Percentiles rank a stretch among this genome's conserved stretches.
These are phyloP conservation scores for Suillus sp. DNA, from an alignment of 768 basidiomycete species.

Conservation along the genomic window DNA sequence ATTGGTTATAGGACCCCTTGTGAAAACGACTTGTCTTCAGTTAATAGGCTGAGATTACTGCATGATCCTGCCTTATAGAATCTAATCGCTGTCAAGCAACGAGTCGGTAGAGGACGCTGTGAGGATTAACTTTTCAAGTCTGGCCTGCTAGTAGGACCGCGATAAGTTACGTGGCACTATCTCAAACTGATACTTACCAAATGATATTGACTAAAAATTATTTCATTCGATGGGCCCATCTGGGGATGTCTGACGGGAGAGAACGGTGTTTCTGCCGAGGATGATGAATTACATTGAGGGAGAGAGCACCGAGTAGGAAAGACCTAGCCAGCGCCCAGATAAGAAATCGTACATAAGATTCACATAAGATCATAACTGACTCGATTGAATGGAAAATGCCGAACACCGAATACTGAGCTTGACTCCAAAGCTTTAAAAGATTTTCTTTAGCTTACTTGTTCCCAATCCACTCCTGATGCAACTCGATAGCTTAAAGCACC, in stretches of 20 bases:
- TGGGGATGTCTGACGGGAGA: not conserved
- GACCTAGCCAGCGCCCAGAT: not conserved
- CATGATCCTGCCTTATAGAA: not conserved
- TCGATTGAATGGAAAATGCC: constrained; percentile 4
- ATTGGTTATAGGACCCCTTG: not conserved
- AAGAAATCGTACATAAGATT: not conserved
- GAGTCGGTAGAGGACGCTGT: not conserved
- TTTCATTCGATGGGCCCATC: not conserved
- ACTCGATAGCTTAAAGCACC: constrained; percentile 51
- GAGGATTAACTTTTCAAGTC: not conserved
- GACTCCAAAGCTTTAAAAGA: constrained; percentile 4
- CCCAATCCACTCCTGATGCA: constrained; percentile 17
- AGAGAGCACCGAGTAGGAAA: not conserved
- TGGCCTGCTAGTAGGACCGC: not conserved
- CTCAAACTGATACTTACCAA: not conserved
- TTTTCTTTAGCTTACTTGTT: constrained; percentile 3
- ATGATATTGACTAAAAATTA: not conserved
- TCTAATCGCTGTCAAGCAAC: not conserved
- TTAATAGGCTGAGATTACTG: not conserved
- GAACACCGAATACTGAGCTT: constrained; percentile 3
- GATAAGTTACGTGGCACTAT: not conserved
- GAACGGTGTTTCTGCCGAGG: not conserved
- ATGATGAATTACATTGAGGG: not conserved
- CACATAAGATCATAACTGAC: not conserved
- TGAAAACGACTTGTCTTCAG: not conserved